Percentiles rank a stretch among this genome's conserved stretches.
Evolutionary conservation across 164 flowering plant species (phyloP).

Genomic region (Berberis thunbergii): DNA sequence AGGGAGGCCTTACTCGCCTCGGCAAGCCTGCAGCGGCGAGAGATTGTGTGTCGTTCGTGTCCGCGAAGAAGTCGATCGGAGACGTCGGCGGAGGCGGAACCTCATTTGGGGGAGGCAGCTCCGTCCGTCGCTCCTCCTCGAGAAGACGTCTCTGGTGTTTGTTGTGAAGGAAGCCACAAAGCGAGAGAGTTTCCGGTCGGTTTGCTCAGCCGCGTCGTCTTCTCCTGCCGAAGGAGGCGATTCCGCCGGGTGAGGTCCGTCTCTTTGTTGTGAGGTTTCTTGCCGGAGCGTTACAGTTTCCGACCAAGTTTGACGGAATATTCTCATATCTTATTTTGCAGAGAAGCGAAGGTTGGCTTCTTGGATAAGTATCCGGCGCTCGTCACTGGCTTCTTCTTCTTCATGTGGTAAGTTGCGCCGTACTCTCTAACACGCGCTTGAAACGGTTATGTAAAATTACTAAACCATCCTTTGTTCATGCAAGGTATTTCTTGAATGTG

Average conservation of each 20-base stretch:
- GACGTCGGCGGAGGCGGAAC: constrained; percentile 55
- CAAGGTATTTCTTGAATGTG: constrained; percentile 92
- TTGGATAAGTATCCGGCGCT: constrained; percentile 64
- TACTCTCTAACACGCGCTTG: constrained; percentile 6
- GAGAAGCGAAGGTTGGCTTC: constrained; percentile 57
- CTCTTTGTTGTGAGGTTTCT: constrained; percentile 18
- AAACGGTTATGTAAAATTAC: no score
- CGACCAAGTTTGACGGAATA: constrained; percentile 14
- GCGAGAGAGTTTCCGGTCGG: no score
- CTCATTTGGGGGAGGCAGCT: constrained; percentile 82
- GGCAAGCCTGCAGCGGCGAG: constrained; percentile 16
- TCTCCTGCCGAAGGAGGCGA: constrained; percentile 59
- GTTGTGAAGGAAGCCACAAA: no score
- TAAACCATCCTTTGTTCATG: constrained; percentile 10
- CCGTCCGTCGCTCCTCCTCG: constrained; percentile 52
- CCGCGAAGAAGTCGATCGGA: constrained; percentile 23
- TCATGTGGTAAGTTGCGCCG: constrained; percentile 72
- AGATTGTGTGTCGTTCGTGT: constrained; percentile 10
- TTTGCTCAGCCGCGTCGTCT: constrained; percentile 6
- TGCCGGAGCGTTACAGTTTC: constrained; percentile 10
- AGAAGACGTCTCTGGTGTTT: constrained; percentile 17
- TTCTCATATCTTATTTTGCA: constrained; percentile 14
- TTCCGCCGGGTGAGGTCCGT: constrained; percentile 89
- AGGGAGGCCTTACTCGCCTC: constrained; percentile 24
- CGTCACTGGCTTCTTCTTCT: constrained; percentile 92